These are phyloP conservation scores for Geotrichum fermentans DNA, from an alignment of 1,139 yeast genomes.

Conservation along the genomic window DNA sequence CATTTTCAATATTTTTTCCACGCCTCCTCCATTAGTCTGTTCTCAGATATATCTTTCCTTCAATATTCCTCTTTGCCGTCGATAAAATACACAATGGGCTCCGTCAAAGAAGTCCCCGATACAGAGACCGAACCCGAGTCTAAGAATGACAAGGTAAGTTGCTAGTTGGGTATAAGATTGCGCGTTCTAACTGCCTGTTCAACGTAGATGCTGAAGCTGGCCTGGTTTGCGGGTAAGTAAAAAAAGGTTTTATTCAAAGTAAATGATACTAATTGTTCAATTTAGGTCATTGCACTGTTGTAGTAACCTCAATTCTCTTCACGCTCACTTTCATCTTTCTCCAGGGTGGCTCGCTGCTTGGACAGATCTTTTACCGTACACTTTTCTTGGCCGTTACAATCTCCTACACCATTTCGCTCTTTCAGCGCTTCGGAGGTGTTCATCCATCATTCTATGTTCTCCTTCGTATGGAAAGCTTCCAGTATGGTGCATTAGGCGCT, in stretches of 20 bases:
- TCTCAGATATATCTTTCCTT: no score
- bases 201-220: neutral
- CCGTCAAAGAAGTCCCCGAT: neutral
- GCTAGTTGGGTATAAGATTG: no score
- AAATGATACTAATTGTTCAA: neutral
- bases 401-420: constrained; percentile 69
- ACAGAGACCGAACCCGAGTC: neutral
- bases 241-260: neutral
- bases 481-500: constrained; percentile 51
- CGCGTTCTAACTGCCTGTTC: neutral
- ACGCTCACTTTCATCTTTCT: constrained; percentile 20
- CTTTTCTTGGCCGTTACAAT: constrained; percentile 61
- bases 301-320: constrained; percentile 19
- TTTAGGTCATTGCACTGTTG: constrained; percentile 21
- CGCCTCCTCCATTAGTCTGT: neutral
- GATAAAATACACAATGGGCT: constrained; percentile 5
- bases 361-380: constrained; percentile 46
- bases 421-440: constrained; percentile 44
- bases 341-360: constrained; percentile 22
- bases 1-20: neutral
- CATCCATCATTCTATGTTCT: constrained; percentile 35
- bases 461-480: constrained; percentile 60
- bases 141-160: neutral
- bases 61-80: no score
- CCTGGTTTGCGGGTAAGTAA: constrained; percentile 11